Percentiles rank a stretch among this genome's conserved stretches.
Conservation (phyloP, 2,329 filamentous ascomycete species). For the Cordyceps cicadae region DNA sequence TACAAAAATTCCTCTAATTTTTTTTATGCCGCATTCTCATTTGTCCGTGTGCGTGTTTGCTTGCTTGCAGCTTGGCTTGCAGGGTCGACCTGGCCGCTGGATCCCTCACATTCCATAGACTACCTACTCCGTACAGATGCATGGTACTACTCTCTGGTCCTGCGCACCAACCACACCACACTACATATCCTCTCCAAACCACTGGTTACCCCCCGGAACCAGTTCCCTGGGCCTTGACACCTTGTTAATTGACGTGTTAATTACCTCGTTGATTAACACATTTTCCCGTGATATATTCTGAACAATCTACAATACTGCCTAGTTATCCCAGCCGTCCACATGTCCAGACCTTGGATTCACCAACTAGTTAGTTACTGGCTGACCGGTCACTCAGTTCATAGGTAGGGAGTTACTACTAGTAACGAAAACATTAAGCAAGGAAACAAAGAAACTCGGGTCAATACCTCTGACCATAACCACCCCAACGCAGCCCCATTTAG, state of each 20-base stretch:
- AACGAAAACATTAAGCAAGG: background rate
- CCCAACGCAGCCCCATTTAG: background rate
- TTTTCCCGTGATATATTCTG: too few species aligned
- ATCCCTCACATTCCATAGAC: background rate
- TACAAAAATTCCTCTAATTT: background rate
- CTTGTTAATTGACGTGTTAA: background rate
- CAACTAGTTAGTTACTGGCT: too few species aligned
- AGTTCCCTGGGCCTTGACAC: background rate
- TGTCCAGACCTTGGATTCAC: too few species aligned
- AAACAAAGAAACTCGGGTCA: background rate
- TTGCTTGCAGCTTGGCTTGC: background rate
- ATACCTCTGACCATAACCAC: background rate
- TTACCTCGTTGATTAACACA: background rate
- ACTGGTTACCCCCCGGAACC: background rate
- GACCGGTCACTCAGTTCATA: too few species aligned
- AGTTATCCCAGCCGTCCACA: too few species aligned
- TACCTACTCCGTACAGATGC: too few species aligned
- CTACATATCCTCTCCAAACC: background rate
- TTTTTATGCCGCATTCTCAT: conserved; percentile 1
- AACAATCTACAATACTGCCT: too few species aligned
- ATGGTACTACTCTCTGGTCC: background rate
- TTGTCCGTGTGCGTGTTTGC: background rate
- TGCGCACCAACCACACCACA: background rate
- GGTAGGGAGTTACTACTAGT: too few species aligned
- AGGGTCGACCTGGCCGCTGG: background rate